Percentiles rank a stretch among this genome's conserved stretches.
These are phyloP conservation scores for Aspergillus versicolor DNA, from an alignment of 2,329 filamentous ascomycete species.

Conservation along the genomic window DNA sequence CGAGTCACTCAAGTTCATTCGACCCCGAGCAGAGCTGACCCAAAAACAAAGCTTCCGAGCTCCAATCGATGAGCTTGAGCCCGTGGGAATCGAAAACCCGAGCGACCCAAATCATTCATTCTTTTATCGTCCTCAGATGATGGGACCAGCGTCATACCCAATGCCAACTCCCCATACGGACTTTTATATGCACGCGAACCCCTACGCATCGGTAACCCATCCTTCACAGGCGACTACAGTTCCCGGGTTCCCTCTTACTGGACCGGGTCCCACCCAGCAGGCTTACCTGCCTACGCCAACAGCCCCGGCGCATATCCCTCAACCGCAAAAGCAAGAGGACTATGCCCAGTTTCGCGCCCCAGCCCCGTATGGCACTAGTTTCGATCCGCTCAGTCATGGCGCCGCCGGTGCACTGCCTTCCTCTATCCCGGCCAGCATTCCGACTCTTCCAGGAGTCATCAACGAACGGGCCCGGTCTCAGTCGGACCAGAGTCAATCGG, in stretches of 20 bases:
- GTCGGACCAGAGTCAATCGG: conserved; percentile 35
- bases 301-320: conserved; percentile 19
- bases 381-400: conserved; percentile 36
- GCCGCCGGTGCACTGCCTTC: conserved; percentile 31
- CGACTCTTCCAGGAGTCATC: conserved; percentile 30
- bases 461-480: conserved; percentile 38
- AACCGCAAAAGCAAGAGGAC: conserved; percentile 34
- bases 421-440: conserved; percentile 33
- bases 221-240: conserved; percentile 34
- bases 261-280: conserved; percentile 31
- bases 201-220: conserved; percentile 33
- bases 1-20: conserved; percentile 50
- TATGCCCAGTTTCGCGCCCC: conserved; percentile 34
- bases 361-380: conserved; percentile 33
- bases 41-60: conserved; percentile 66
- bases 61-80: conserved; percentile 62
- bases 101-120: conserved; percentile 38
- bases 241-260: conserved; percentile 35
- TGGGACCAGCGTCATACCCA: conserved; percentile 34
- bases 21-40: conserved; percentile 59
- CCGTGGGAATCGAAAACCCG: conserved; percentile 37
- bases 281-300: conserved; percentile 37
- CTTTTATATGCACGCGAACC: conserved; percentile 37
- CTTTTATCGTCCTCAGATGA: conserved; percentile 42
- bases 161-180: conserved; percentile 35